Evolutionary conservation across 140 eudicot genomes (phyloP), one percentile per base, ranked within the genome.

Genomic region (Ambrosia hybrid): DNA sequence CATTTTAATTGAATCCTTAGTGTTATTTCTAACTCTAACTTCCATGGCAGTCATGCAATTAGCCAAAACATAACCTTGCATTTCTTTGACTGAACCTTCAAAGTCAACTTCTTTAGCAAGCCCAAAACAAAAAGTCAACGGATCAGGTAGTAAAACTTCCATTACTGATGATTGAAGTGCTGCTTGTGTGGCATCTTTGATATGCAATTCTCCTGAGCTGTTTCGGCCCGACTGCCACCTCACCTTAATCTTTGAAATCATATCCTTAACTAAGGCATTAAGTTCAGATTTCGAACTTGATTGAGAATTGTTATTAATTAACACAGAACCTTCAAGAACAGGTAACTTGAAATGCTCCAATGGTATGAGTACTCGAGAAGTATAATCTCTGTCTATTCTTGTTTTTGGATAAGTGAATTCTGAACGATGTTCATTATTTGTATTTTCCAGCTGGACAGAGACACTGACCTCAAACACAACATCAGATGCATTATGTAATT

Each of bases 141-240:
- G 99, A 74, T 93, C 99, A 0, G 99, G 99, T 51, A 93, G 73
- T 74, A 93, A 81, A 37, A 93, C 99, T 39, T 93, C 99, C 99
- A 93, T 90, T 30, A 90, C 82, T 3, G 99, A 85, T 69, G 97
- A 76, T 79, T 88, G 97, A 45, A 90, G 94, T 34, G 97, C 96
- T 53, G 91, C 96, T 79, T 90, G 97, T 71, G 88, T 81, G 5
- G 97, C 95, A 37, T 93, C 96, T 81, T 90, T 93, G 63, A 93
- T 90, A 83, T 90, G 87, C 46, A 93, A 77, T 69, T 93, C 97
- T 51, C 99, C 99, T 0, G 90, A 84, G 70, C 92, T 93, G 72
- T 88, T 90, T 58, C 99, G 80, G 51, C 99, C 99, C 34, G 99
- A 93, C 75, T 84, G 90, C 99, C 99, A 93, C 81, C 94, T 84